These are phyloP conservation scores for Blastosporella zonata DNA, from an alignment of 1,284 basidiomycete genomes.

Conservation along the genomic window DNA sequence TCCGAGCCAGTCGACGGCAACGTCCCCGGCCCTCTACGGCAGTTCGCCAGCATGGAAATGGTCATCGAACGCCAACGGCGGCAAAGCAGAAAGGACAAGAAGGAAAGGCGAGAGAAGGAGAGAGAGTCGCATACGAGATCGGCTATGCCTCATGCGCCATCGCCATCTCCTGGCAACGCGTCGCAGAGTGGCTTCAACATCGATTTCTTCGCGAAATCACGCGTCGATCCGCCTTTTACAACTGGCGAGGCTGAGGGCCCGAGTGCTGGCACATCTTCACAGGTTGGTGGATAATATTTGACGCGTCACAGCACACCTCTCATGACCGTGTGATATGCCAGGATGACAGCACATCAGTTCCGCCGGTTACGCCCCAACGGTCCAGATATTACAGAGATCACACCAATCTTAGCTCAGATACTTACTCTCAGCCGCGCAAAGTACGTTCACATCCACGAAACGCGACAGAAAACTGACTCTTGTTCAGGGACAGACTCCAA, in stretches of 20 bases:
- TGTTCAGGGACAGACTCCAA: slow-evolving; percentile 27
- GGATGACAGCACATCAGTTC: slow-evolving; percentile 24
- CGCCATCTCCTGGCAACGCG: slow-evolving; percentile 49
- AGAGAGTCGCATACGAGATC: slow-evolving; percentile 33
- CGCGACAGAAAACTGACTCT: slow-evolving; percentile 16
- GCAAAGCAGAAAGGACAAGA: slow-evolving; percentile 51
- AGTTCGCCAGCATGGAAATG: slow-evolving; percentile 68
- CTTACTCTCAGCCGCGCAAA: slow-evolving; percentile 30
- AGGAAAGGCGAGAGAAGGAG: slow-evolving; percentile 42
- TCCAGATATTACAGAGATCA: slow-evolving; percentile 60
- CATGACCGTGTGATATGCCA: slow-evolving; percentile 15
- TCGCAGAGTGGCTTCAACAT: slow-evolving; percentile 37
- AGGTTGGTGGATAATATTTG: slow-evolving; percentile 28
- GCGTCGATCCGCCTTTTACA: slow-evolving; percentile 43
- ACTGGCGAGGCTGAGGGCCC: slow-evolving; percentile 14
- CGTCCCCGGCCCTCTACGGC: slow-evolving; percentile 42
- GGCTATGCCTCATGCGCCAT: slow-evolving; percentile 34
- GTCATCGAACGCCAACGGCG: slow-evolving; percentile 67
- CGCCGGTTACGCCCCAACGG: slow-evolving; percentile 51
- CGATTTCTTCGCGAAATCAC: slow-evolving; percentile 51
- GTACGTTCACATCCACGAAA: slow-evolving; percentile 18
- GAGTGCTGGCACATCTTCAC: slow-evolving; percentile 14
- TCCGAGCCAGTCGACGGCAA: slow-evolving; percentile 48
- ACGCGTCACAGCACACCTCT: slow-evolving; percentile 25
- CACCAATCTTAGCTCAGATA: slow-evolving; percentile 37